Conservation (phyloP, 2,329 filamentous ascomycete species). For the Neocatenulostroma microsporum region DNA sequence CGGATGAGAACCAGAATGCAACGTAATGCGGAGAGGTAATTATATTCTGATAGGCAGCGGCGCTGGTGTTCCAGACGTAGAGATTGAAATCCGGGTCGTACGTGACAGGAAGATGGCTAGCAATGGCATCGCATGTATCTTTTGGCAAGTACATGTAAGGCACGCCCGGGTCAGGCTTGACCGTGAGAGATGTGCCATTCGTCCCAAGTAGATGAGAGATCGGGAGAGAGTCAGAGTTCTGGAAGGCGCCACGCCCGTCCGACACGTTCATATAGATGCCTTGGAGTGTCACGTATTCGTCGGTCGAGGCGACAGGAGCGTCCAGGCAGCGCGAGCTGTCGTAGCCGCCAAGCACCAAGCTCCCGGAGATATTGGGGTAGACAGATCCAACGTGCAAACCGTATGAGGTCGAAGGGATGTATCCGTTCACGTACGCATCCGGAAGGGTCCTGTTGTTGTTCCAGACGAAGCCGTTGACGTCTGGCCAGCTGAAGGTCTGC, state of each 20-base stretch:
- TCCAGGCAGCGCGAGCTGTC: slow-evolving; percentile 12
- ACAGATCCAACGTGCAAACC: slow-evolving; percentile 14
- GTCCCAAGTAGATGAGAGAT: slow-evolving; percentile 6
- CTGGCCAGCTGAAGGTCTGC: slow-evolving; percentile 2
- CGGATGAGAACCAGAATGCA: slow-evolving; percentile 31
- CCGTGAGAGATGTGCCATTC: slow-evolving; percentile 5
- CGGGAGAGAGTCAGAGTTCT: slow-evolving; percentile 13
- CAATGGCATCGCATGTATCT: slow-evolving; percentile 24
- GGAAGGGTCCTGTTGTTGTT: slow-evolving; percentile 5
- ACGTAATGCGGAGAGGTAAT: slow-evolving; percentile 37
- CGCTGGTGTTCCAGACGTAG: slow-evolving; percentile 25
- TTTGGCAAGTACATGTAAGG: slow-evolving; percentile 24
- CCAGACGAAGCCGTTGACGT: slow-evolving; percentile 2
- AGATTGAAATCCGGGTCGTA: slow-evolving; percentile 17
- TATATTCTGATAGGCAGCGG: slow-evolving; percentile 31
- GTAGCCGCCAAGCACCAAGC: slow-evolving; percentile 15
- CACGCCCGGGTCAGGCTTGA: slow-evolving; percentile 17
- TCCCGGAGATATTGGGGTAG: slow-evolving; percentile 7
- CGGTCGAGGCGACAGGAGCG: slow-evolving; percentile 8
- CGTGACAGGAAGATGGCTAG: slow-evolving; percentile 22
- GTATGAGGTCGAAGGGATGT: slow-evolving; percentile 13
- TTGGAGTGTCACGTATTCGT: slow-evolving; percentile 22
- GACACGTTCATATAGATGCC: slow-evolving; percentile 39
- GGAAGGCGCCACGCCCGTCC: slow-evolving; percentile 35
- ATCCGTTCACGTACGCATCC: slow-evolving; percentile 9